Evolutionary conservation across 257 asterid genomes (phyloP).

Genomic region (Przewalskia tangutica): DNA sequence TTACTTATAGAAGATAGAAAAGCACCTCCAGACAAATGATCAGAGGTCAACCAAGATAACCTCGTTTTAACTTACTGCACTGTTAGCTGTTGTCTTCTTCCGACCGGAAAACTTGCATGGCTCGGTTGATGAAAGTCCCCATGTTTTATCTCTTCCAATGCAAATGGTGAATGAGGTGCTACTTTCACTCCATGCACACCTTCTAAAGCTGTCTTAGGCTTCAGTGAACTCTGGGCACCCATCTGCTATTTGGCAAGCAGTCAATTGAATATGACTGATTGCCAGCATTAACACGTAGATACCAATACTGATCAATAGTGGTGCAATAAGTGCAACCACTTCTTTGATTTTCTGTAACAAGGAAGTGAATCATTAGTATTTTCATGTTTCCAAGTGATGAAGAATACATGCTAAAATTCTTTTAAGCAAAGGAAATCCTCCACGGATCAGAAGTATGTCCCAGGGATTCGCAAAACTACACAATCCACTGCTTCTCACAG

Average conservation of each 20-base stretch:
- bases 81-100: slow-evolving; percentile 29
- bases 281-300: slow-evolving; percentile 34
- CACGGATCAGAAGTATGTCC: neutral
- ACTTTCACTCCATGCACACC: slow-evolving; percentile 70
- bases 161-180: slow-evolving; percentile 66
- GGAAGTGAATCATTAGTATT: neutral
- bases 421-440: neutral
- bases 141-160: slow-evolving; percentile 47
- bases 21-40: neutral
- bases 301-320: slow-evolving; percentile 8
- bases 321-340: slow-evolving; percentile 12
- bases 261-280: slow-evolving; percentile 56
- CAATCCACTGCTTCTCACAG: neutral
- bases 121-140: slow-evolving; percentile 33
- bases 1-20: neutral
- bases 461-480: neutral
- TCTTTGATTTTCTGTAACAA: slow-evolving; percentile 17
- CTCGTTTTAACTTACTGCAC: slow-evolving; percentile 43
- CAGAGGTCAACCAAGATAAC: neutral
- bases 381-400: neutral
- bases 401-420: neutral
- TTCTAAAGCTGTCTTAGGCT: slow-evolving; percentile 34
- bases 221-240: slow-evolving; percentile 43
- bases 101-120: slow-evolving; percentile 18
- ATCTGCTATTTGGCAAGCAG: slow-evolving; percentile 69